Percentiles rank a stretch among this genome's conserved stretches.
Conservation (phyloP, 352 stramenopile species). For the Synura sp. region DNA sequence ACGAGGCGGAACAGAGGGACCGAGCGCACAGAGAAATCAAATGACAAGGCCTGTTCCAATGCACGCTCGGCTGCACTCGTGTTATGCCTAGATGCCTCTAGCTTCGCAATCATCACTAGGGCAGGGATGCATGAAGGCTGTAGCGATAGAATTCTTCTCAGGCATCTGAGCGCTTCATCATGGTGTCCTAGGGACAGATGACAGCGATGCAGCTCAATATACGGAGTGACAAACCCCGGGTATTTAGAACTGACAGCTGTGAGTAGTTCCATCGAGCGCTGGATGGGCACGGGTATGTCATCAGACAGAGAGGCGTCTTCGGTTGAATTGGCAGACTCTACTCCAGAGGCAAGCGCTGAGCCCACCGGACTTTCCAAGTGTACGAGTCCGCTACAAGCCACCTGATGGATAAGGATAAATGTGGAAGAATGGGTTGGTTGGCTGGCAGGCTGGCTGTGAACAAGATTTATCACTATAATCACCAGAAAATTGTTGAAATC, state of each 20-base stretch:
- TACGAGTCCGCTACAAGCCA: neutral
- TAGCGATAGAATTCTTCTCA: conserved; percentile 63
- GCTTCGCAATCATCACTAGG: conserved; percentile 71
- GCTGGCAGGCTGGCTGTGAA: no score
- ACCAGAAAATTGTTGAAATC: no score
- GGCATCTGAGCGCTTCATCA: conserved; percentile 64
- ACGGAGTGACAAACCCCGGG: conserved; percentile 69
- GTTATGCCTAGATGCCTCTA: conserved; percentile 69
- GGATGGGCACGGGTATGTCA: conserved; percentile 28
- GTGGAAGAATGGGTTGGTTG: no score
- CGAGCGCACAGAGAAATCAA: conserved; percentile 76
- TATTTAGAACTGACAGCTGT: conserved; percentile 71
- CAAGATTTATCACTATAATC: no score
- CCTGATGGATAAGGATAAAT: no score
- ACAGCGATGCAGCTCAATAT: conserved; percentile 70
- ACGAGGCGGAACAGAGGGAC: conserved; percentile 74
- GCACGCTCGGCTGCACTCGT: conserved; percentile 61
- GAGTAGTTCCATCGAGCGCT: conserved; percentile 58
- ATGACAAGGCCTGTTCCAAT: conserved; percentile 75
- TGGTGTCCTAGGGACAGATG: conserved; percentile 64
- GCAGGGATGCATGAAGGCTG: conserved; percentile 64
- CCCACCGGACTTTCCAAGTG: neutral
- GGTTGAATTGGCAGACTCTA: neutral
- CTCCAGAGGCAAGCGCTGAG: neutral
- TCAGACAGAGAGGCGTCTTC: neutral